Evolutionary conservation across 1,284 basidiomycete species (phyloP).

Genomic region (Cryptococcus sp.): DNA sequence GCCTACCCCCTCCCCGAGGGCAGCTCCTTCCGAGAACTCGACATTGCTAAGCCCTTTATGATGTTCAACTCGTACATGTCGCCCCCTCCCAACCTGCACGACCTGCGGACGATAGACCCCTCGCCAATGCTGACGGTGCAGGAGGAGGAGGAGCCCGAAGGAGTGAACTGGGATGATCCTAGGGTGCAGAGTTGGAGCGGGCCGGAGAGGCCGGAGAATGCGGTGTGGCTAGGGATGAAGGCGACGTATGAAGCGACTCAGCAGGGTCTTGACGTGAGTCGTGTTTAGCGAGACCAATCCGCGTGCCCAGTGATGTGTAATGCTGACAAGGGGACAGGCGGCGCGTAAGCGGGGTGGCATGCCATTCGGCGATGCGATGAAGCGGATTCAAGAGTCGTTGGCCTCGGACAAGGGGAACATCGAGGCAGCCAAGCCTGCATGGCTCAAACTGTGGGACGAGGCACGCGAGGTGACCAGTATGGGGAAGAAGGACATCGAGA

Average conservation of each 20-base stretch:
- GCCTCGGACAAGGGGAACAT: neutral
- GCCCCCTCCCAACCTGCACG: slow-evolving; percentile 22
- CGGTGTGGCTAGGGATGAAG: slow-evolving; percentile 28
- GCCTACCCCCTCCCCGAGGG: slow-evolving; percentile 12
- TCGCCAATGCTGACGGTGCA: slow-evolving; percentile 25
- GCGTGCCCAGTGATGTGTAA: neutral
- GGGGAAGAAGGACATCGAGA: neutral
- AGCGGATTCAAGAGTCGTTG: too few species aligned
- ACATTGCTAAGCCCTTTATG: slow-evolving; percentile 19
- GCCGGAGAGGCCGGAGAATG: slow-evolving; percentile 35
- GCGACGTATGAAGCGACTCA: slow-evolving; percentile 22
- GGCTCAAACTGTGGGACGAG: slow-evolving; percentile 28
- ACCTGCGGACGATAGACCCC: slow-evolving; percentile 16
- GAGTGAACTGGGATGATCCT: slow-evolving; percentile 40
- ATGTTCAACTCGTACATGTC: slow-evolving; percentile 33
- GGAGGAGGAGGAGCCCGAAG: slow-evolving; percentile 15
- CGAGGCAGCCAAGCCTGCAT: slow-evolving; percentile 35
- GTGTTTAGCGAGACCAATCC: too few species aligned
- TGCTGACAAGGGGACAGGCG: neutral
- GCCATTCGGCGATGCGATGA: too few species aligned
- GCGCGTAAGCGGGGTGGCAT: too few species aligned
- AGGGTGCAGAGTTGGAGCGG: slow-evolving; percentile 39
- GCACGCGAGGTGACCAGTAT: neutral
- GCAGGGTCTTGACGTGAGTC: slow-evolving; percentile 16
- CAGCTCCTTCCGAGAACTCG: slow-evolving; percentile 5